phyloP scores from a whole-genome alignment of 2,329 filamentous ascomycete genomes.

The Fusarium redolens region DNA sequence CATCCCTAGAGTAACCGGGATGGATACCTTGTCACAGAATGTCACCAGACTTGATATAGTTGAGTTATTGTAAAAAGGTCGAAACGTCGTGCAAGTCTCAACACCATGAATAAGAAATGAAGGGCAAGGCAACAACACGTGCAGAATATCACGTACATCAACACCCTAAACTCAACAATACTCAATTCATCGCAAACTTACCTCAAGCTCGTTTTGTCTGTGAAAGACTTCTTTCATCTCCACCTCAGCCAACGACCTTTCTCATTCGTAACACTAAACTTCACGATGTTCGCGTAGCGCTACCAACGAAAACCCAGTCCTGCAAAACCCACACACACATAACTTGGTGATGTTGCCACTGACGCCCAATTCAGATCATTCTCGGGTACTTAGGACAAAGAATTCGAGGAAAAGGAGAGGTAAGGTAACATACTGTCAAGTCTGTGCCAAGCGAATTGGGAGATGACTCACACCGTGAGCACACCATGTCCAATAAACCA shows the following conservation, averaged over 20 bases:
- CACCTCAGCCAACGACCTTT: slow-evolving; percentile 8
- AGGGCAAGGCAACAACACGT: not conserved
- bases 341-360: slow-evolving; percentile 33
- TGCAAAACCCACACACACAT: slow-evolving; percentile 25
- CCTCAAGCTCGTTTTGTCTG: slow-evolving; percentile 6
- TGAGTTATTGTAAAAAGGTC: not conserved
- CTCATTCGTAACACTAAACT: slow-evolving; percentile 7
- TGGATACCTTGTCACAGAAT: not conserved
- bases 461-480: slow-evolving; percentile 46
- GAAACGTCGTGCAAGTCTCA: not conserved
- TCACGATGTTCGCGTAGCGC: slow-evolving; percentile 6
- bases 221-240: slow-evolving; percentile 9
- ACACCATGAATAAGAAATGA: slow-evolving; percentile 10
- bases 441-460: slow-evolving; percentile 15
- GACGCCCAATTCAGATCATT: slow-evolving; percentile 41
- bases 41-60: not conserved
- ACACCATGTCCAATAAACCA: slow-evolving; percentile 35
- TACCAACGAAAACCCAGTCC: slow-evolving; percentile 5
- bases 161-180: not conserved
- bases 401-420: slow-evolving; percentile 7
- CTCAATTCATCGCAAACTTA: slow-evolving; percentile 6
- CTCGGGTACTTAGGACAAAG: slow-evolving; percentile 29
- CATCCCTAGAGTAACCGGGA: not conserved
- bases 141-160: slow-evolving; percentile 6
- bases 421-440: slow-evolving; percentile 24